phyloP scores from a whole-genome alignment of 768 basidiomycete genomes.

The Dacryopinax primogenitus region DNA sequence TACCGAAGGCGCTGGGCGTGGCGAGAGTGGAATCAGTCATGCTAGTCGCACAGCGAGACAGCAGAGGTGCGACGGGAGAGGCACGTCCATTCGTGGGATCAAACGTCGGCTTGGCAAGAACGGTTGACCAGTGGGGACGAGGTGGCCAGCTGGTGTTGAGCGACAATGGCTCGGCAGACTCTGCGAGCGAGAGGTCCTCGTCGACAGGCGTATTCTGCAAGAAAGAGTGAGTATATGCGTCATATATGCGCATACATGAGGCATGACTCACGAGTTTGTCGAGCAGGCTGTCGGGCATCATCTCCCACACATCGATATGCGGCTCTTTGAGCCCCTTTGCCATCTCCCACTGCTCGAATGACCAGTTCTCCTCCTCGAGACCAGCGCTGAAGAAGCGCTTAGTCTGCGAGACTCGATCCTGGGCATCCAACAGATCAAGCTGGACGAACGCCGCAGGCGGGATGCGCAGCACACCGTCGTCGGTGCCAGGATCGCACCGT shows the following conservation, averaged over 20 bases:
- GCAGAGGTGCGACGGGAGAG: background rate
- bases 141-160: background rate
- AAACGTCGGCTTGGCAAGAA: background rate
- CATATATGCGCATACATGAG: background rate
- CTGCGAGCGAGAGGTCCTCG: background rate
- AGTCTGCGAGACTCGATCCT: background rate
- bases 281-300: conserved; percentile 2
- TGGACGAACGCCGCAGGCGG: conserved; percentile 1
- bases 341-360: conserved; percentile 9
- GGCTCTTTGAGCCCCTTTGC: background rate
- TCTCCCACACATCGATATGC: background rate
- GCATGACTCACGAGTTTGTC: background rate
- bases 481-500: conserved; percentile 2
- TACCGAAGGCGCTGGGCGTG: background rate
- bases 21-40: conserved; percentile 2
- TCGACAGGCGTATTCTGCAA: background rate
- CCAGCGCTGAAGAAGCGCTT: conserved; percentile 8
- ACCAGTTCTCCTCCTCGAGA: conserved; percentile 3
- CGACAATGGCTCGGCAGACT: background rate
- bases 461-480: conserved; percentile 9
- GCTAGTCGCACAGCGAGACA: background rate
- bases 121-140: background rate
- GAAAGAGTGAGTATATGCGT: background rate
- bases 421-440: background rate
- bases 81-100: background rate